Base-by-base conservation (phyloP, 352 stramenopile species). In the Aphanomyces euteiches region DNA sequence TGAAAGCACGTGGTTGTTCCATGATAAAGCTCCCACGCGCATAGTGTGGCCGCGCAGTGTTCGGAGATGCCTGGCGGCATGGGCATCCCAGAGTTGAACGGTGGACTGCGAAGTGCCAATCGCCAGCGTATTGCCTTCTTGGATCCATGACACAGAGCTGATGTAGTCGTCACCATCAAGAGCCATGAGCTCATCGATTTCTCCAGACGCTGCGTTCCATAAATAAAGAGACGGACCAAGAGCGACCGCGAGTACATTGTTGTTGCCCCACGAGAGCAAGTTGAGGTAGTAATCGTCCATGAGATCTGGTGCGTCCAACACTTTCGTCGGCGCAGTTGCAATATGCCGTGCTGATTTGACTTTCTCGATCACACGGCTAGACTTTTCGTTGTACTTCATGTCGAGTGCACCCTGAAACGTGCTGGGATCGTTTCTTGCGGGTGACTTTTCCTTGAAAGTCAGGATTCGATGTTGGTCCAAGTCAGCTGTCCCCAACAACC, bases 401-500 rank as follows among this genome's bases (percentile, higher is more conserved):
- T 96, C 89, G 0, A 99, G 80, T 54, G 96, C 96, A 66, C 98
- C 97, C 57, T 98, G 90, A 74, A 98, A 98, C 40, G 97, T 98
- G 60, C 90, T 82, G 7, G 84, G 83, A 13, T 96, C 91, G 19
- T 93, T 90, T 38, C 96, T 87, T 34, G 82, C 87, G n/a, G 97
- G 97, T 43, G 98, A 98, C 73, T 98, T 98, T 48, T 98, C 90
- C 57, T 92, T 96, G 77, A 99, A 99, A 68, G 97, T 97, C 56
- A 99, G 87, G 60, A 99, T 98, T 50, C 98, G 96, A 83, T 97
- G 86, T 67, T 92, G 87, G 21, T 86, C 83, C 39, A 81, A 73
- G 47, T 87, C 84, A 28, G 89, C 78, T 43, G 85, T 80, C 45
- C 89, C 89, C 19, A 98, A 75, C 19, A 98, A 65, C 36, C 84